A percentile compares a stretch with the other conserved stretches of the same genome.
These are phyloP conservation scores for Exophiala mesophila DNA, from an alignment of 2,329 filamentous ascomycete species.

Conservation along the genomic window DNA sequence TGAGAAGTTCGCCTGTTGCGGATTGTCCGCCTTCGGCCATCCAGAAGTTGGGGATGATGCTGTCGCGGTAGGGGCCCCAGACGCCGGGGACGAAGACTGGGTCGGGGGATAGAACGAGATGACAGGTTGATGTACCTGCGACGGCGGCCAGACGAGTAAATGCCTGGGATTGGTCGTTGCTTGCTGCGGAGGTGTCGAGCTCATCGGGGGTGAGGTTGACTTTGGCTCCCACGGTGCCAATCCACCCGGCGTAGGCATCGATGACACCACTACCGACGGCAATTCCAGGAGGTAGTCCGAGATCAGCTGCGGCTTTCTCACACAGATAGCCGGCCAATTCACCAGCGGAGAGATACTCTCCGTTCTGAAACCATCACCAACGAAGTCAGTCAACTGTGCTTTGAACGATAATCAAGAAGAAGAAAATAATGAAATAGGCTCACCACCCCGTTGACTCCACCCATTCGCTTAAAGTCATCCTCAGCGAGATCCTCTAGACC, in stretches of 20 bases:
- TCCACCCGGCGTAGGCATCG: constrained; percentile 97
- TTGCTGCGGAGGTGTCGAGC: constrained; percentile 61
- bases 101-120: constrained; percentile 89
- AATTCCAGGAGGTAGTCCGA: constrained; percentile 81
- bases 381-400: constrained; percentile 4
- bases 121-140: constrained; percentile 94
- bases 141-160: constrained; percentile 91
- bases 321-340: constrained; percentile 83
- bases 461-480: constrained; percentile 87
- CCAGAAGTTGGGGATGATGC: constrained; percentile 87
- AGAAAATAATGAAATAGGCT: constrained; percentile 45
- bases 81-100: constrained; percentile 93
- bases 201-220: constrained; percentile 67
- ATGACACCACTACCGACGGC: constrained; percentile 95
- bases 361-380: constrained; percentile 60
- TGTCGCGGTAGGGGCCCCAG: constrained; percentile 95
- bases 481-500: constrained; percentile 79
- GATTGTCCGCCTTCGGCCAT: constrained; percentile 97
- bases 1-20: constrained; percentile 88
- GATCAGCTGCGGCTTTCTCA: constrained; percentile 73
- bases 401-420: constrained; percentile 3
- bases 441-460: constrained; percentile 91
- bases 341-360: constrained; percentile 83
- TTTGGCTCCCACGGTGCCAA: constrained; percentile 96
- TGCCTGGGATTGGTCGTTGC: constrained; percentile 85